Percentiles rank a stretch among this genome's conserved stretches.
These are phyloP conservation scores for Mycena sp. DNA, from an alignment of 1,284 basidiomycete genomes.

Conservation along the genomic window DNA sequence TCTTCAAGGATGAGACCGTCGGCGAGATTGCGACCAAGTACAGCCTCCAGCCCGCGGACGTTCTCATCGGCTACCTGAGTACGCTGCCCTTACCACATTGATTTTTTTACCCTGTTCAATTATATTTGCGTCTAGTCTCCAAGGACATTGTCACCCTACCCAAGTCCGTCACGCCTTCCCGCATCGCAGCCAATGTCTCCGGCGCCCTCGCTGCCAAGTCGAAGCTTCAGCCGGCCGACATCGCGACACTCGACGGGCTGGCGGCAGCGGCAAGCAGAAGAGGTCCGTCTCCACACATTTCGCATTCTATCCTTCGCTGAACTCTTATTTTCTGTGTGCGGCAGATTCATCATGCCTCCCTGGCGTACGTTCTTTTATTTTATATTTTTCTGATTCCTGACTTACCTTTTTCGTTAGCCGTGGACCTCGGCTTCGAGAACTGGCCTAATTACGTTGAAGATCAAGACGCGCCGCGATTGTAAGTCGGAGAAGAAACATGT, in stretches of 20 bases:
- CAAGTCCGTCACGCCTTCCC: constrained; percentile 79
- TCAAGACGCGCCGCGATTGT: no score
- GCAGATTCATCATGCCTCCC: constrained; percentile 62
- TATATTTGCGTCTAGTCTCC: constrained; percentile 51
- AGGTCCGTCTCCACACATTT: constrained; percentile 39
- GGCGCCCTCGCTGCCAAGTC: constrained; percentile 59
- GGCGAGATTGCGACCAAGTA: constrained; percentile 72
- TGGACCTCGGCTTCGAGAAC: no score
- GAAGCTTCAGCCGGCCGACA: constrained; percentile 67
- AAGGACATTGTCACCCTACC: constrained; percentile 76
- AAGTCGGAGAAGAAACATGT: no score
- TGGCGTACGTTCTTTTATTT: constrained; percentile 62
- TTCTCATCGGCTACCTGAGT: constrained; percentile 77
- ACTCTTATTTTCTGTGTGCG: no score
- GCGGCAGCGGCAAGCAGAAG: constrained; percentile 79
- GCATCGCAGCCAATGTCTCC: constrained; percentile 77
- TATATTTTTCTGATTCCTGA: background rate
- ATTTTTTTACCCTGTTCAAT: background rate
- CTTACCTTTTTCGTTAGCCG: constrained; percentile 5
- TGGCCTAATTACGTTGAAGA: no score
- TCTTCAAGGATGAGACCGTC: constrained; percentile 77
- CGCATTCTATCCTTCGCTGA: no score
- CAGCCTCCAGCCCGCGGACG: constrained; percentile 64
- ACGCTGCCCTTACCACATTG: constrained; percentile 34
- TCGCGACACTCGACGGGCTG: constrained; percentile 70